Percentiles rank a stretch among this genome's conserved stretches.
Conservation (phyloP, 306 rosid genomes). For the Trifolium subterraneum region DNA sequence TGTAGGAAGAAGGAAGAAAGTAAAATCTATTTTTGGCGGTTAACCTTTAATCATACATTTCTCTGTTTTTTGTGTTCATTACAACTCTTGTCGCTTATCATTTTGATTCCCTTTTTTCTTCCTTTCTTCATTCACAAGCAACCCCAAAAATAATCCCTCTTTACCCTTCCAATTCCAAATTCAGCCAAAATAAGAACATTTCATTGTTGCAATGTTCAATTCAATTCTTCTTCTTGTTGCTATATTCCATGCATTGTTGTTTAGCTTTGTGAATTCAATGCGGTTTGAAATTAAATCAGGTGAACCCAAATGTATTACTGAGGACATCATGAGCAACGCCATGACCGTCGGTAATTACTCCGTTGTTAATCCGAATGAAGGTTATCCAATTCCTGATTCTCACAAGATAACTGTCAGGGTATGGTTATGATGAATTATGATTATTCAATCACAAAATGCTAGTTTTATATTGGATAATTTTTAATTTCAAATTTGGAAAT, state of each 20-base stretch:
- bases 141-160: slow-evolving; percentile 15
- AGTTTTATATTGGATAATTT: not conserved
- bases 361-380: slow-evolving; percentile 55
- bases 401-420: slow-evolving; percentile 73
- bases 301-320: slow-evolving; percentile 69
- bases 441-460: not conserved
- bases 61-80: not conserved
- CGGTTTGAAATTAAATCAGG: slow-evolving; percentile 64
- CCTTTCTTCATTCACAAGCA: not conserved
- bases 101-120: slow-evolving; percentile 16
- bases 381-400: slow-evolving; percentile 57
- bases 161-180: slow-evolving; percentile 16
- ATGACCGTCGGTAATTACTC: slow-evolving; percentile 69
- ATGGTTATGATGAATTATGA: slow-evolving; percentile 1
- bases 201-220: slow-evolving; percentile 39
- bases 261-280: slow-evolving; percentile 49
- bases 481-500: not conserved
- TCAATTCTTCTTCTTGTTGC: slow-evolving; percentile 21
- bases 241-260: slow-evolving; percentile 41
- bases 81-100: not conserved
- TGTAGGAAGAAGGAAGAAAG: no score
- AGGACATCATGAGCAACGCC: slow-evolving; percentile 64
- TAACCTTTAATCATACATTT: not conserved
- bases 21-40: no score
- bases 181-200: not conserved